Evolutionary conservation across 768 basidiomycete genomes (phyloP).

Genomic region (Amanita brunnescens): DNA sequence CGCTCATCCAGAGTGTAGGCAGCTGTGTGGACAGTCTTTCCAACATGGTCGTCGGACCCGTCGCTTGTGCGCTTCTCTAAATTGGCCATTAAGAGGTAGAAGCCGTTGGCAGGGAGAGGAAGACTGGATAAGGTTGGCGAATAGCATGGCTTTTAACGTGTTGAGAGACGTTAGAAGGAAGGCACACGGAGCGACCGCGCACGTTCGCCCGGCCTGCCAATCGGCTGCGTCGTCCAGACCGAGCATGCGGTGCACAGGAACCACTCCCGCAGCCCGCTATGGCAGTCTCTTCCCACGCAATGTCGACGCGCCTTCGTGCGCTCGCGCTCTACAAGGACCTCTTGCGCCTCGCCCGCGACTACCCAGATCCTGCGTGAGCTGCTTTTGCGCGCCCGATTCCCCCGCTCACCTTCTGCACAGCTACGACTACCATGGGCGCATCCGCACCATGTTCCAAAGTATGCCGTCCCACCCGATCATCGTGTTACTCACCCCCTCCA

Average conservation of each 20-base stretch:
- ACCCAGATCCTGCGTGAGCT: constrained; percentile 72
- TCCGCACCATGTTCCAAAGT: constrained; percentile 72
- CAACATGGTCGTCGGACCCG: constrained; percentile 22
- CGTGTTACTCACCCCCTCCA: constrained; percentile 16
- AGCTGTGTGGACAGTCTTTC: constrained; percentile 15
- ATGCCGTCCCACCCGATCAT: constrained; percentile 15
- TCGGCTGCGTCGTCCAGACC: constrained; percentile 12
- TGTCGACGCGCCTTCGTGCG: constrained; percentile 52
- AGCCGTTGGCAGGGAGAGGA: background rate
- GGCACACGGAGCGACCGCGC: background rate
- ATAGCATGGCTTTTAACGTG: background rate
- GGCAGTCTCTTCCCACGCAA: background rate
- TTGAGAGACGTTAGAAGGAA: background rate
- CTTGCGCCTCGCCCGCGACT: constrained; percentile 70
- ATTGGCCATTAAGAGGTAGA: constrained; percentile 18
- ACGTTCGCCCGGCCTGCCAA: constrained; percentile 2
- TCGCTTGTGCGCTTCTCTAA: constrained; percentile 30
- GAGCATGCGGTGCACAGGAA: background rate
- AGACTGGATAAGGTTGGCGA: background rate
- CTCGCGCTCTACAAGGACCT: constrained; percentile 77
- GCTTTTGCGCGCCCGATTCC: constrained; percentile 5
- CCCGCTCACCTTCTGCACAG: constrained; percentile 23
- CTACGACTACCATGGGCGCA: constrained; percentile 69
- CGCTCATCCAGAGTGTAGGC: constrained; percentile 52
- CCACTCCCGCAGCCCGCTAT: background rate